Conservation (phyloP, 1,284 basidiomycete genomes). For the Pyrrhoderma noxium region DNA sequence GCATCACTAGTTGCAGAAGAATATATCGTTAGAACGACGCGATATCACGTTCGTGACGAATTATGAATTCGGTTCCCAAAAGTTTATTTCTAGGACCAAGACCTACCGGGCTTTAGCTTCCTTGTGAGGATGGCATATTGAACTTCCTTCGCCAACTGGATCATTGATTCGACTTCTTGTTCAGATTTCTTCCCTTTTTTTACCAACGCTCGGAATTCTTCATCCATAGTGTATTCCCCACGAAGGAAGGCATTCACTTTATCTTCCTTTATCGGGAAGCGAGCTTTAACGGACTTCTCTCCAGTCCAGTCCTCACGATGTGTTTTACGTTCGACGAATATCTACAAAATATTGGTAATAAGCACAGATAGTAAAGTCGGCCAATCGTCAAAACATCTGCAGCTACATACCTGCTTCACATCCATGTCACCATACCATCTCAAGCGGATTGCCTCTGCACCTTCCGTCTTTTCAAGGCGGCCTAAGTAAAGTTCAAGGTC, state of each 20-base stretch:
- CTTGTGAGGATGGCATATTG: slow-evolving; percentile 89
- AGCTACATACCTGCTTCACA: slow-evolving; percentile 58
- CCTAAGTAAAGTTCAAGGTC: slow-evolving; percentile 97
- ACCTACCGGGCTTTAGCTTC: slow-evolving; percentile 71
- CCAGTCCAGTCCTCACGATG: slow-evolving; percentile 99
- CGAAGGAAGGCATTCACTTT: slow-evolving; percentile 88
- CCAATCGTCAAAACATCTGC: not conserved
- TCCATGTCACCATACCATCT: slow-evolving; percentile 97
- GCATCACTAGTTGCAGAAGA: slow-evolving; percentile 58
- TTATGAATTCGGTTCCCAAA: no score
- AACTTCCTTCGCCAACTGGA: slow-evolving; percentile 93
- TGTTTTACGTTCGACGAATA: slow-evolving; percentile 98
- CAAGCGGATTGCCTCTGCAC: slow-evolving; percentile 92
- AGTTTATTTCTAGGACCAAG: not conserved
- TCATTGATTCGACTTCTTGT: slow-evolving; percentile 91
- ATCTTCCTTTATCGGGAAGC: slow-evolving; percentile 95
- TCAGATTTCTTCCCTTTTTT: slow-evolving; percentile 93
- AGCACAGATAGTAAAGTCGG: not conserved
- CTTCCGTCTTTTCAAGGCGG: slow-evolving; percentile 96
- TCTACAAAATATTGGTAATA: slow-evolving; percentile 37
- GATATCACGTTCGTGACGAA: no score
- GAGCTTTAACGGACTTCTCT: slow-evolving; percentile 97
- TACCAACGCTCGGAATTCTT: slow-evolving; percentile 84
- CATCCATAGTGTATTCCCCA: slow-evolving; percentile 92
- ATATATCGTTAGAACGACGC: slow-evolving; percentile 2